These are phyloP conservation scores for Fusarium sp. DNA, from an alignment of 2,329 filamentous ascomycete genomes.

Conservation along the genomic window DNA sequence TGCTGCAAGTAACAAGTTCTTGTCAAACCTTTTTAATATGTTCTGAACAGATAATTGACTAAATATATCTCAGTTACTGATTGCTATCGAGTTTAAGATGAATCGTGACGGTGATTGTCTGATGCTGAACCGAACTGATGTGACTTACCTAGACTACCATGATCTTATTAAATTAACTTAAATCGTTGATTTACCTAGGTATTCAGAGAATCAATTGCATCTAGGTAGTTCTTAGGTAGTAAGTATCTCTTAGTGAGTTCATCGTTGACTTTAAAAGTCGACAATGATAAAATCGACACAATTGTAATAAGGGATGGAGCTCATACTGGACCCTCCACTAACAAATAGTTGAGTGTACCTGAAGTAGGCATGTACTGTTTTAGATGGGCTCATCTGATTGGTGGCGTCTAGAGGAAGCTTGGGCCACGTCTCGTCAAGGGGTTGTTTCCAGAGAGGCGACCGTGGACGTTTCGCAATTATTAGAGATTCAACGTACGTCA, in stretches of 20 bases:
- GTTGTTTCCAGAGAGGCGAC: conserved; percentile 44
- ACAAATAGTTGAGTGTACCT: background rate
- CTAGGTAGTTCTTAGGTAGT: background rate
- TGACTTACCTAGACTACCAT: background rate
- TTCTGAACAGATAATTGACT: background rate
- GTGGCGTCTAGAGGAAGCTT: conserved; percentile 36
- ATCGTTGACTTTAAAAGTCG: background rate
- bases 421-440: conserved; percentile 41
- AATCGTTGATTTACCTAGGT: background rate
- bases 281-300: background rate
- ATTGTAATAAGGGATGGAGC: background rate
- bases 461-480: conserved; percentile 46
- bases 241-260: background rate
- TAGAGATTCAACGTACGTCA: conserved; percentile 44
- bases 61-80: background rate
- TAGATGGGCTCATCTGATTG: conserved; percentile 36
- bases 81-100: background rate
- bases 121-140: background rate
- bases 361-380: background rate
- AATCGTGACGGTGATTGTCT: background rate
- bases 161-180: background rate
- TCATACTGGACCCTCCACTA: background rate
- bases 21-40: background rate
- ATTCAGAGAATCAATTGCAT: background rate
- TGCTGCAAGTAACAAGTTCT: background rate